A percentile compares a stretch with the other conserved stretches of the same genome.
These are phyloP conservation scores for Albatrellus ellisii DNA, from an alignment of 768 basidiomycete species.

Conservation along the genomic window DNA sequence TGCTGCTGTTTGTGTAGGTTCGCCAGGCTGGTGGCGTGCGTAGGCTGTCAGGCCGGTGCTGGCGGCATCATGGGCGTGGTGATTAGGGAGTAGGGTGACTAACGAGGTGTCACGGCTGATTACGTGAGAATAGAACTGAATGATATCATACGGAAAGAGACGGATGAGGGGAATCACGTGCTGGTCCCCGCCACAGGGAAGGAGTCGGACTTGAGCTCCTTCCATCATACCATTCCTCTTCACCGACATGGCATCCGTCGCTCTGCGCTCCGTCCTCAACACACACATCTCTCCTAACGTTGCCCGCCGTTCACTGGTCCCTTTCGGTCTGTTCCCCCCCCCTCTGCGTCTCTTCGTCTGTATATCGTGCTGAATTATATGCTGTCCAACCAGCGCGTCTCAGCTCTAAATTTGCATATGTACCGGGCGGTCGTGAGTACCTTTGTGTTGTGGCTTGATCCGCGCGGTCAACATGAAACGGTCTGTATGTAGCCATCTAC, in stretches of 20 bases:
- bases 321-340: not conserved
- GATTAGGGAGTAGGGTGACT: no score
- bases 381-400: slow-evolving; percentile 7
- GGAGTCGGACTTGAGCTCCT: not conserved
- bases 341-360: not conserved
- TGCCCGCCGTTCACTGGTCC: slow-evolving; percentile 1
- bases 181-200: not conserved
- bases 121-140: no score
- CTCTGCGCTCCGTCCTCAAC: not conserved
- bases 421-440: slow-evolving; percentile 61
- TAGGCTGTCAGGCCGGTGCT: no score
- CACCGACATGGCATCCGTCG: not conserved
- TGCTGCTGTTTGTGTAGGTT: no score
- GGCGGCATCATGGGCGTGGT: no score
- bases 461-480: not conserved
- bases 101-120: no score
- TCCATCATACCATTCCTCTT: not conserved
- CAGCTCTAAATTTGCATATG: slow-evolving; percentile 25
- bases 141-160: not conserved
- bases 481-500: slow-evolving; percentile 48
- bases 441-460: not conserved
- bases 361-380: not conserved
- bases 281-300: slow-evolving; percentile 3
- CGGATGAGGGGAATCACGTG: not conserved
- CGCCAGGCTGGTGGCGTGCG: no score